Conservation (phyloP, 1,284 basidiomycete species). For the Phylloboletellus chloephorus region DNA sequence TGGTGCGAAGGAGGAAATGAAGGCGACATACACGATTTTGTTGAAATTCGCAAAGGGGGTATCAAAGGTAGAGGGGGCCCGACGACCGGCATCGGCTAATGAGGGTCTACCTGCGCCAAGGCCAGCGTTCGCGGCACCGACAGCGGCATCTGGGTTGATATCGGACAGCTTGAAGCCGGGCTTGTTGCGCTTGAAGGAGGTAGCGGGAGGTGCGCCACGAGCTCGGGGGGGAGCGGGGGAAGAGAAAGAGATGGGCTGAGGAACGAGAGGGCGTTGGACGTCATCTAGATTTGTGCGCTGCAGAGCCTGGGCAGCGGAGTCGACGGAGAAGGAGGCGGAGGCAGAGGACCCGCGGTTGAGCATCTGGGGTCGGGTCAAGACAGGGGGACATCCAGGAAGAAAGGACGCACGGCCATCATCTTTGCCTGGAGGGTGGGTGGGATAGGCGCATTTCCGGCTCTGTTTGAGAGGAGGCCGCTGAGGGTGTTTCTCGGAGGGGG, state of each 20-base stretch:
- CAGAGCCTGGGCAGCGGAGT: slow-evolving; percentile 39
- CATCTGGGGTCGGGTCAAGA: slow-evolving; percentile 38
- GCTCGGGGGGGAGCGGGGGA: slow-evolving; percentile 30
- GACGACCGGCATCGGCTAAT: slow-evolving; percentile 39
- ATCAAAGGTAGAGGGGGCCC: slow-evolving; percentile 46
- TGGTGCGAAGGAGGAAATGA: slow-evolving; percentile 4
- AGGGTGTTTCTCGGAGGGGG: slow-evolving; percentile 32
- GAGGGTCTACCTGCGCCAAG: slow-evolving; percentile 62
- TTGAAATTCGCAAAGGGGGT: slow-evolving; percentile 91
- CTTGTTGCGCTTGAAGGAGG: slow-evolving; percentile 50
- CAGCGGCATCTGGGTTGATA: slow-evolving; percentile 44
- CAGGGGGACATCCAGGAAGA: not conserved
- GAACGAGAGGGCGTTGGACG: slow-evolving; percentile 21
- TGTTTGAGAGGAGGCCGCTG: slow-evolving; percentile 38
- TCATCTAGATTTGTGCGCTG: slow-evolving; percentile 35
- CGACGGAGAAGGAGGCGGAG: slow-evolving; percentile 29
- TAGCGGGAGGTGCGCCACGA: slow-evolving; percentile 30
- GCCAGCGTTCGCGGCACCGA: slow-evolving; percentile 58
- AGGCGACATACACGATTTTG: slow-evolving; percentile 79
- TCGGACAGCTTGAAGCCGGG: slow-evolving; percentile 62
- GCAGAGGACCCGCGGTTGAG: slow-evolving; percentile 41
- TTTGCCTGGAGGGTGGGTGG: slow-evolving; percentile 90
- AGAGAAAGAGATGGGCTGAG: slow-evolving; percentile 26
- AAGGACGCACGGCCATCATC: slow-evolving; percentile 72
- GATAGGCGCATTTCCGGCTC: slow-evolving; percentile 55